Percentiles rank a stretch among this genome's conserved stretches.
phyloP scores from a whole-genome alignment of 345 rosid species.

The Kernera saxatilis region DNA sequence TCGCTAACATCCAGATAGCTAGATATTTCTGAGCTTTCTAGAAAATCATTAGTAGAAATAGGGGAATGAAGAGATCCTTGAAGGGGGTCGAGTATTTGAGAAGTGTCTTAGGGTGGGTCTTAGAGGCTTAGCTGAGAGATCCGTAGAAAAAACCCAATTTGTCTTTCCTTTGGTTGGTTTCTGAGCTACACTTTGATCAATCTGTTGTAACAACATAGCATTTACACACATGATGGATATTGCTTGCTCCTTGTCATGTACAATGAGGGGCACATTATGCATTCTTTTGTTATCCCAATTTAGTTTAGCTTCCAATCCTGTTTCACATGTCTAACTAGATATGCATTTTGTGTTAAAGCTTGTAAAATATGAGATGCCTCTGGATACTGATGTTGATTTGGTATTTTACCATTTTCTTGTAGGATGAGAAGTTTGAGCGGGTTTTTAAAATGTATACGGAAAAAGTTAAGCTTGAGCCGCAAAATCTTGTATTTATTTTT shows the following conservation, averaged over 20 bases:
- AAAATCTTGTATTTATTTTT: constrained; percentile 57
- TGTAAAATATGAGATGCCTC: background rate
- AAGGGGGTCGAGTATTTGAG: background rate
- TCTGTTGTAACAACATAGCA: background rate
- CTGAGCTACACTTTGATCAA: background rate
- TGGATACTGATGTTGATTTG: background rate
- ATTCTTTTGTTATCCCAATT: background rate
- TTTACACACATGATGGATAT: background rate
- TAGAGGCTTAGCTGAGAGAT: background rate
- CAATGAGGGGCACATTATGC: background rate
- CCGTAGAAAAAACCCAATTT: background rate
- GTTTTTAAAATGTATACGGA: constrained; percentile 68
- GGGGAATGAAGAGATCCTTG: background rate
- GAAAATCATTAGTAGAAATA: background rate
- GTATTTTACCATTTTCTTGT: constrained; percentile 5
- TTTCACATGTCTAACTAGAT: background rate
- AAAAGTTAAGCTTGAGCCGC: constrained; percentile 42
- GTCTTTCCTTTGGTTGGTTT: background rate
- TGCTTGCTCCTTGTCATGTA: background rate
- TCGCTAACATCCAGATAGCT: background rate
- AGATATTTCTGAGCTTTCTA: background rate
- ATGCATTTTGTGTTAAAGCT: background rate
- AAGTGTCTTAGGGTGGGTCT: background rate
- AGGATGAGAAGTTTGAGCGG: constrained; percentile 91
- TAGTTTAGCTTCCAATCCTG: background rate